A percentile compares a stretch with the other conserved stretches of the same genome.
phyloP scores from a whole-genome alignment of 176 grass and related monocot species.

The Ensete glaucum region DNA sequence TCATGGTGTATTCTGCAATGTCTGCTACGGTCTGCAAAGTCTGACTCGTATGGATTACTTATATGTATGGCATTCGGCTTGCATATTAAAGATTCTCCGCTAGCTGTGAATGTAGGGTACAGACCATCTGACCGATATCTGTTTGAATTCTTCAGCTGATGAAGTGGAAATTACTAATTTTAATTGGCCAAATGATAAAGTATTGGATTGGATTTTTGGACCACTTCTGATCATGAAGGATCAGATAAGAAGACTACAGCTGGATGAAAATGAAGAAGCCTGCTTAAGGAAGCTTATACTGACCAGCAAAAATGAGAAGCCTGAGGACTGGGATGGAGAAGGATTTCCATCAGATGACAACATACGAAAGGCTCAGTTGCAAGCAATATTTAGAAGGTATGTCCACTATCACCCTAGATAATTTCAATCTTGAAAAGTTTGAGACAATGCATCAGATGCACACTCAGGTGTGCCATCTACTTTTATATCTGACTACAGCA shows the following conservation, averaged over 20 bases:
- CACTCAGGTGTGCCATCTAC: no score
- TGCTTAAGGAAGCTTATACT: slow-evolving; percentile 60
- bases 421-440: neutral
- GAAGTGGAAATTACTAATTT: slow-evolving; percentile 63
- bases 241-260: slow-evolving; percentile 47
- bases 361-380: slow-evolving; percentile 69
- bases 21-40: slow-evolving; percentile 62
- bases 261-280: slow-evolving; percentile 55
- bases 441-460: neutral
- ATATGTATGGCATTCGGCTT: slow-evolving; percentile 44
- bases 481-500: neutral
- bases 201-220: slow-evolving; percentile 71
- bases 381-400: slow-evolving; percentile 85
- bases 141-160: slow-evolving; percentile 47
- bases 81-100: neutral
- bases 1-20: slow-evolving; percentile 84
- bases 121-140: neutral
- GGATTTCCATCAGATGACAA: slow-evolving; percentile 46
- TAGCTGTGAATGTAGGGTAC: neutral
- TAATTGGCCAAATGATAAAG: slow-evolving; percentile 71
- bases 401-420: neutral
- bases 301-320: slow-evolving; percentile 49
- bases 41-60: slow-evolving; percentile 40
- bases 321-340: slow-evolving; percentile 57
- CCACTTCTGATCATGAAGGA: slow-evolving; percentile 78